A percentile compares a stretch with the other conserved stretches of the same genome.
Evolutionary conservation across 2,329 filamentous ascomycete genomes (phyloP).

Genomic region (Penicillium capsulatum): DNA sequence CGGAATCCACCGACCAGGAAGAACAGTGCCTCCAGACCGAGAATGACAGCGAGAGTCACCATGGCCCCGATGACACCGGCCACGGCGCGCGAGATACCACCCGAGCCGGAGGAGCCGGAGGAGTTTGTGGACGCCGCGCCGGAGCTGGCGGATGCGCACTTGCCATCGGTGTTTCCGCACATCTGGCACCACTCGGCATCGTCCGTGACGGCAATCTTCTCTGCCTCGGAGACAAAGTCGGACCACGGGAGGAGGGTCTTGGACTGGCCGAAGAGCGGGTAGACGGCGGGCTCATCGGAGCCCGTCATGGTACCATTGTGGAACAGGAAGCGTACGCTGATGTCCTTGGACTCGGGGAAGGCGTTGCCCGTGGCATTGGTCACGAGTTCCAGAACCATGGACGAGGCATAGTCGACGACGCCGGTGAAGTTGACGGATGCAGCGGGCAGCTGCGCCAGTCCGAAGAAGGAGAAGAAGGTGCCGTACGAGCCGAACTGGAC

Average conservation of each 20-base stretch:
- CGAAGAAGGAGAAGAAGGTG: slow-evolving; percentile 59
- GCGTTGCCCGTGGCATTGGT: slow-evolving; percentile 44
- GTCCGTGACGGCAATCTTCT: slow-evolving; percentile 62
- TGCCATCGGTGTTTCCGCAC: slow-evolving; percentile 68
- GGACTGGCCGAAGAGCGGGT: slow-evolving; percentile 58
- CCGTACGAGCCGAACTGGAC: slow-evolving; percentile 62
- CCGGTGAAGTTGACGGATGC: slow-evolving; percentile 64
- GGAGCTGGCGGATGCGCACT: slow-evolving; percentile 51
- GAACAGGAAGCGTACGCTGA: slow-evolving; percentile 59
- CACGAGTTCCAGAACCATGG: slow-evolving; percentile 72
- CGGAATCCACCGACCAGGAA: slow-evolving; percentile 56
- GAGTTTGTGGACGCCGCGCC: slow-evolving; percentile 21
- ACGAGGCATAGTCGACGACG: slow-evolving; percentile 77
- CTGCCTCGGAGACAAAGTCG: slow-evolving; percentile 62
- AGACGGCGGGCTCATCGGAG: slow-evolving; percentile 47
- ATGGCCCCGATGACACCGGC: slow-evolving; percentile 75
- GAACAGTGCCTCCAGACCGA: slow-evolving; percentile 53
- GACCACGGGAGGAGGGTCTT: slow-evolving; percentile 60
- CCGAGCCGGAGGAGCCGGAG: slow-evolving; percentile 21
- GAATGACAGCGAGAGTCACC: slow-evolving; percentile 62
- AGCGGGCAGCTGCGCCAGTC: slow-evolving; percentile 50
- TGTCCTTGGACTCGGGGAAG: slow-evolving; percentile 47
- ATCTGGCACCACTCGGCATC: slow-evolving; percentile 66
- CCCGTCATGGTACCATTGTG: slow-evolving; percentile 56
- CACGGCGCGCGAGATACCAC: slow-evolving; percentile 63